Evolutionary conservation across 441 rosid species (phyloP).

Genomic region (Hura crepitans): DNA sequence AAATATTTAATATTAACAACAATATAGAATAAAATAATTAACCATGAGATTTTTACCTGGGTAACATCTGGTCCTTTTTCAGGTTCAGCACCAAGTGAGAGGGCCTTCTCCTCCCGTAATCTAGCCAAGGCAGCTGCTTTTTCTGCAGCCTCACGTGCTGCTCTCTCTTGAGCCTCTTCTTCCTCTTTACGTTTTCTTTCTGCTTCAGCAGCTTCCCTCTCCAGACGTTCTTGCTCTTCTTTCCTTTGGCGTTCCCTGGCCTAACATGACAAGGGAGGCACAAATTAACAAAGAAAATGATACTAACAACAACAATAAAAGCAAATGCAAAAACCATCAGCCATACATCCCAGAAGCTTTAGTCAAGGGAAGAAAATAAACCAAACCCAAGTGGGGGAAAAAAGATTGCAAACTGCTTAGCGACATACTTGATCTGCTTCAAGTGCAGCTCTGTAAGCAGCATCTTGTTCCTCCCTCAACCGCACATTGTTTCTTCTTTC

Average conservation of each 20-base stretch:
- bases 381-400: neutral
- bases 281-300: neutral
- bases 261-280: slow-evolving; percentile 29
- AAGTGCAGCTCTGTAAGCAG: slow-evolving; percentile 92
- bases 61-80: slow-evolving; percentile 84
- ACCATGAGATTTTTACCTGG: slow-evolving; percentile 42
- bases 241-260: slow-evolving; percentile 85
- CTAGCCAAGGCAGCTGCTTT: slow-evolving; percentile 70
- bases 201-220: slow-evolving; percentile 93
- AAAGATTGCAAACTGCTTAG: slow-evolving; percentile 5
- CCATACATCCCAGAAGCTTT: neutral
- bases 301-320: neutral
- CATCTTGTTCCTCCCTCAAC: slow-evolving; percentile 95
- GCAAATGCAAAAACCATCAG: slow-evolving; percentile 6
- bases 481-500: slow-evolving; percentile 77
- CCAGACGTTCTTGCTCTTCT: slow-evolving; percentile 77
- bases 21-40: neutral
- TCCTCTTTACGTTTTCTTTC: slow-evolving; percentile 81
- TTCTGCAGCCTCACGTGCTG: slow-evolving; percentile 74
- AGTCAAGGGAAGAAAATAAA: neutral
- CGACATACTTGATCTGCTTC: slow-evolving; percentile 88
- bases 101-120: slow-evolving; percentile 78
- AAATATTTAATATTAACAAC: neutral
- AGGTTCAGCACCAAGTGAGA: slow-evolving; percentile 79
- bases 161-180: slow-evolving; percentile 82